These are phyloP conservation scores for Brassica hybrid DNA, from an alignment of 441 rosid species.

Conservation along the genomic window DNA sequence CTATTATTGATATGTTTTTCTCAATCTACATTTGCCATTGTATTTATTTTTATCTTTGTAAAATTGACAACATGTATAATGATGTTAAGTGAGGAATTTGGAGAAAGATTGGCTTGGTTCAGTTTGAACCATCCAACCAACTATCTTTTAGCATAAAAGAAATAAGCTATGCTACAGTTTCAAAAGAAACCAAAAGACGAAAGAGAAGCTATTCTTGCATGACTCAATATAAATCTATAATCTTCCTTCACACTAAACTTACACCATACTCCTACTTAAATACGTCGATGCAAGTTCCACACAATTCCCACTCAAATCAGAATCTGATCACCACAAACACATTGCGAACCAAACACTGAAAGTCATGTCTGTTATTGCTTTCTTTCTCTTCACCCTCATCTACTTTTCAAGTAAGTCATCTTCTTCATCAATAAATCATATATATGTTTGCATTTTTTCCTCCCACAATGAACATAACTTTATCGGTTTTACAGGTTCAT, in stretches of 20 bases:
- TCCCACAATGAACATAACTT: not conserved
- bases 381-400: conserved; percentile 37
- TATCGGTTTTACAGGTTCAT: conserved; percentile 34
- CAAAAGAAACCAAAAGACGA: not conserved
- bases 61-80: not conserved
- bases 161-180: conserved; percentile 11
- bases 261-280: conserved; percentile 42
- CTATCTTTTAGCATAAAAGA: conserved; percentile 40
- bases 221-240: conserved; percentile 34
- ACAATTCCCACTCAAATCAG: conserved; percentile 32
- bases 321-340: conserved; percentile 30
- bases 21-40: not conserved
- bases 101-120: conserved; percentile 26
- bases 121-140: conserved; percentile 43
- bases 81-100: not conserved
- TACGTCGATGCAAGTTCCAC: conserved; percentile 19
- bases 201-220: conserved; percentile 28
- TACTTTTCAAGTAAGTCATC: conserved; percentile 33
- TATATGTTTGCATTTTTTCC: not conserved
- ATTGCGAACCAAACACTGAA: conserved; percentile 40
- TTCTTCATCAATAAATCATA: conserved; percentile 1
- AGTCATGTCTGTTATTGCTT: conserved; percentile 32
- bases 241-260: conserved; percentile 26
- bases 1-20: not conserved
- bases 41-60: not conserved